Base-by-base conservation (phyloP, 148 eudicot genomes). In the Amaranthus hypochondriacus region DNA sequence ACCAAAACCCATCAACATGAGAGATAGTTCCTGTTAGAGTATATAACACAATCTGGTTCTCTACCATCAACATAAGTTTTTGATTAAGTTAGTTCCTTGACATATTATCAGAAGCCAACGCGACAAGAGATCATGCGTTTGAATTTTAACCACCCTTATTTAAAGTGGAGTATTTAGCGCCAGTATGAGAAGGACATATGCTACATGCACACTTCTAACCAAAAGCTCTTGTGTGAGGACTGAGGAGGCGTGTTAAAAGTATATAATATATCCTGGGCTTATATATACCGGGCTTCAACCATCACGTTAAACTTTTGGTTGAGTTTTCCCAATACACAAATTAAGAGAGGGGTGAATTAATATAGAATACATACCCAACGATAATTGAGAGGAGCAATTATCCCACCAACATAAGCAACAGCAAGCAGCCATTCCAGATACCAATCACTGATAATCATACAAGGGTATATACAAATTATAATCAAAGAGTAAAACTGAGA, bases 391-490 rank as follows among this genome's bases (percentile, higher is more conserved):
- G 96, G 96, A 77, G 99, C 99, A 56, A 83, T 75, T 63, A 95
- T 90, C 62, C 92, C 99, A 50, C 99, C 97, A 69, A 89, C 82
- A 77, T 76, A 90, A 39, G 99, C 75, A 73, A 95, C 82, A 62
- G 93, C 99, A 82, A 95, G 89, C 71, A 95, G 66, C 96, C 97
- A 95, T 81, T 87, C 93, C 92, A 95, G 72, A 77, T 87, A 90
- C 79, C 68, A 84, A 77, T 92, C 96, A 83, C 99, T 86, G 78
- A 14, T 42, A 80, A 46, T 77, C 74, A 64, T 8, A 73, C 9
- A 62, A 50, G 3, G 12, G 48, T 15, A 62, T 42, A 39, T 2
- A 50, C 18, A 61, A 48, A 58, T 73, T 2, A 51, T 7, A 13
- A 28, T 4, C 18, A 3, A 9, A 5, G 4, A 21, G 10, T 6